Conservation (phyloP, 371 early-diverging fungal genomes). For the Basidiobolus meristosporus region DNA sequence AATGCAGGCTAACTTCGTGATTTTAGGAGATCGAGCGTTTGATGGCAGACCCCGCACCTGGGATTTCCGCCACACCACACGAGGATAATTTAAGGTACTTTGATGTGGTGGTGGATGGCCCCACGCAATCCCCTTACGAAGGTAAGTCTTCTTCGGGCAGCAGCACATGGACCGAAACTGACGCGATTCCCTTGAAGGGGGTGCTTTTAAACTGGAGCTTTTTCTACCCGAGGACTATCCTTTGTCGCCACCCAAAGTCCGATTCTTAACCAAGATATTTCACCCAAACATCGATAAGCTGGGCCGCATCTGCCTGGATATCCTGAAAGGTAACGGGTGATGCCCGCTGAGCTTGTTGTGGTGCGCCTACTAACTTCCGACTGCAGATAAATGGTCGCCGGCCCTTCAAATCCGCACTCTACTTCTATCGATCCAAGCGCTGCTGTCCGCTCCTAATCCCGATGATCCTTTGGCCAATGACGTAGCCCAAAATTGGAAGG, state of each 20-base stretch:
- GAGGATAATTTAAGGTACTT: constrained; percentile 94
- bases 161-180: too few relatives aligned
- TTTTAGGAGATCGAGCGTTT: constrained; percentile 94
- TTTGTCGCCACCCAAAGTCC: constrained; percentile 95
- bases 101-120: constrained; percentile 94
- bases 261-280: constrained; percentile 96
- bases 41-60: constrained; percentile 85
- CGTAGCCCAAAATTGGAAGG: constrained; percentile 98
- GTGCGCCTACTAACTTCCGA: too few relatives aligned
- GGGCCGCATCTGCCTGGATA: constrained; percentile 97
- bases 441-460: constrained; percentile 96
- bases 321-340: too few relatives aligned
- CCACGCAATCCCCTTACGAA: constrained; percentile 92
- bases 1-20: too few relatives aligned
- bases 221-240: constrained; percentile 97
- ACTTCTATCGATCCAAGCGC: constrained; percentile 93
- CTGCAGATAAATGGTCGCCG: constrained; percentile 99
- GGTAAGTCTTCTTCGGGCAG: too few relatives aligned
- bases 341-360: too few relatives aligned
- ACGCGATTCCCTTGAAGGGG: constrained; percentile 48
- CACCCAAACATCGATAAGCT: constrained; percentile 99
- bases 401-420: constrained; percentile 96
- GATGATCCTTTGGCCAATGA: constrained; percentile 98
- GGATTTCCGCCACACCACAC: constrained; percentile 77
- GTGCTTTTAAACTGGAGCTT: constrained; percentile 91